phyloP scores from a whole-genome alignment of 1,284 basidiomycete species.

The Puccinia novopanici region DNA sequence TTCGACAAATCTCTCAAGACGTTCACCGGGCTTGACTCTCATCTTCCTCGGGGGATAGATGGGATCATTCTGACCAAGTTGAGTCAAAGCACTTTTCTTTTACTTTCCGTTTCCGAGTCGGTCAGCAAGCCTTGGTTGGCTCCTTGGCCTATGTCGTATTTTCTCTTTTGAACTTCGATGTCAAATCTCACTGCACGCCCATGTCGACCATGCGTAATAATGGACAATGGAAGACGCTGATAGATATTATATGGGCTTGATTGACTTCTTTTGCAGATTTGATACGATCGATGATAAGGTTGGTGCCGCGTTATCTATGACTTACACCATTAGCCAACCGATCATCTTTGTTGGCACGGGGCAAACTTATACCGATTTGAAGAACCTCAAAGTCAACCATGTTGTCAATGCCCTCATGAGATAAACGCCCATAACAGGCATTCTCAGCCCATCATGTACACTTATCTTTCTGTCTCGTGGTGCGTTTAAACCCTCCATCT shows the following conservation, averaged over 20 bases:
- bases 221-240: background rate
- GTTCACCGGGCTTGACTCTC: conserved; percentile 67
- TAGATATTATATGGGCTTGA: background rate
- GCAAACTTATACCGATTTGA: conserved; percentile 88
- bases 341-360: conserved; percentile 89
- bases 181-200: background rate
- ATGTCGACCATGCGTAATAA: background rate
- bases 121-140: background rate
- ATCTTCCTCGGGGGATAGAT: conserved; percentile 82
- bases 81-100: background rate
- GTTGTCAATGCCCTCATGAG: conserved; percentile 86
- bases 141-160: background rate
- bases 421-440: conserved; percentile 55
- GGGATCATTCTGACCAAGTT: conserved; percentile 89
- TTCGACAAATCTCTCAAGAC: conserved; percentile 88
- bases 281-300: conserved; percentile 96
- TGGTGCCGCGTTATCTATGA: conserved; percentile 93
- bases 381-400: conserved; percentile 83
- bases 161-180: background rate
- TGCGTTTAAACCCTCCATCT: background rate
- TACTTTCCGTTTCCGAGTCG: too few species aligned
- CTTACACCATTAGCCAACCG: conserved; percentile 92
- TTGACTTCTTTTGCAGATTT: conserved; percentile 63
- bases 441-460: background rate
- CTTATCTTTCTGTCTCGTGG: background rate